Base-by-base conservation (phyloP, 345 rosid species). In the Rhizophora apiculata region DNA sequence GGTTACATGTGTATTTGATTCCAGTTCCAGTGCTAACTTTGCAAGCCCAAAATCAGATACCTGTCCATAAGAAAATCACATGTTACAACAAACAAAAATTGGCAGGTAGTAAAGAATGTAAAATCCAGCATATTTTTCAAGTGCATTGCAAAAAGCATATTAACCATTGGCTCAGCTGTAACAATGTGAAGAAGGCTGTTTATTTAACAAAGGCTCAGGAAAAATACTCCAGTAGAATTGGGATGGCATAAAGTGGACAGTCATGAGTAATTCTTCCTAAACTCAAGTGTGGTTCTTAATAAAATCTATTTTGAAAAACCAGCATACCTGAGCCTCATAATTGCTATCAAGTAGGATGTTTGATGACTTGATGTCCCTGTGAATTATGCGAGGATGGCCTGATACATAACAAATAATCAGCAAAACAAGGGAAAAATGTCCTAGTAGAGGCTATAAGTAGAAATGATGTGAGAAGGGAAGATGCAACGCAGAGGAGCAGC, bases 351-450 rank as follows among this genome's bases (percentile, higher is more conserved):
- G 84, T 64, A 95, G 94, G 78, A 95, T 95, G 76, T 95, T 95
- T 6, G 98, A 92, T 26, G 99, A 95, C 85, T 95, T 95, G 56
- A 95, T 90, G 79, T 95, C 99, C 77, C 99, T 84, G 83, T 95
- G 98, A 79, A 95, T 92, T 63, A 95, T 92, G 52, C 99, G 97
- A 43, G 99, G 99, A 84, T 90, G 98, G 65, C 99, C 99, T 95
- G 84, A 13, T 43, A 43, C 49, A 13, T 43, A 3, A 43, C 18
- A 77, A 60, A 60, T 20, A 59, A 55, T n/a, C 7, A 65, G 32
- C 63, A 32, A 51, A 53, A 30, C 36, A 37, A 48, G 59, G 24
- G 61, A 67, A 43, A 46, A 65, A 55, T 32, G 16, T 19, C 59
- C 43, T 64, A 52, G 63, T 16, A 27, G 27, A 20, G 43, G 59